Percentiles rank a stretch among this genome's conserved stretches.
phyloP scores from a whole-genome alignment of 495 filamentous ascomycete genomes.

The Penicillium robsamsonii region DNA sequence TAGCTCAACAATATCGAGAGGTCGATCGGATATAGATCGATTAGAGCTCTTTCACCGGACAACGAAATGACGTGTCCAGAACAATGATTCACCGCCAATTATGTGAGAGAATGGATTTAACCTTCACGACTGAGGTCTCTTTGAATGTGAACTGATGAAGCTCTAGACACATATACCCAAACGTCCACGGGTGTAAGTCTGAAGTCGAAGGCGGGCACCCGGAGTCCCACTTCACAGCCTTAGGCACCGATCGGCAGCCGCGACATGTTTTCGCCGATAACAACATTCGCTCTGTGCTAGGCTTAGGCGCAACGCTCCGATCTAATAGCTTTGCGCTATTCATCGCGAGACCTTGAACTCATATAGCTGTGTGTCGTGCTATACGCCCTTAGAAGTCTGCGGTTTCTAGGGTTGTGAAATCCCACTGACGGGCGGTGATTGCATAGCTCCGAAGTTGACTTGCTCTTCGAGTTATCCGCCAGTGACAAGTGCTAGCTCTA shows the following conservation, averaged over 20 bases:
- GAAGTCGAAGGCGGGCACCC: slow-evolving; percentile 5
- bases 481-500: not conserved
- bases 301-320: not conserved
- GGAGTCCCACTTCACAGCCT: slow-evolving; percentile 6
- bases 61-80: not conserved
- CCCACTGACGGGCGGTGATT: not conserved
- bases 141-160: slow-evolving; percentile 3
- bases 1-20: not conserved
- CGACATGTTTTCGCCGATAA: slow-evolving; percentile 14
- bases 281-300: slow-evolving; percentile 4
- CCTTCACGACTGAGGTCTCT: not conserved
- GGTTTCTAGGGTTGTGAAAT: not conserved
- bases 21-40: not conserved
- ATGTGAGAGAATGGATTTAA: not conserved
- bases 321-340: not conserved
- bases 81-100: not conserved
- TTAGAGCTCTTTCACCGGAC: not conserved
- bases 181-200: not conserved
- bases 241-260: slow-evolving; percentile 6
- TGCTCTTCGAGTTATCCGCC: not conserved
- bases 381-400: not conserved
- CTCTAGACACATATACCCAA: not conserved
- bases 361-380: not conserved
- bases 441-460: not conserved
- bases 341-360: not conserved